These are phyloP conservation scores for Aspergillus terreus DNA, from an alignment of 2,329 filamentous ascomycete genomes.

Conservation along the genomic window DNA sequence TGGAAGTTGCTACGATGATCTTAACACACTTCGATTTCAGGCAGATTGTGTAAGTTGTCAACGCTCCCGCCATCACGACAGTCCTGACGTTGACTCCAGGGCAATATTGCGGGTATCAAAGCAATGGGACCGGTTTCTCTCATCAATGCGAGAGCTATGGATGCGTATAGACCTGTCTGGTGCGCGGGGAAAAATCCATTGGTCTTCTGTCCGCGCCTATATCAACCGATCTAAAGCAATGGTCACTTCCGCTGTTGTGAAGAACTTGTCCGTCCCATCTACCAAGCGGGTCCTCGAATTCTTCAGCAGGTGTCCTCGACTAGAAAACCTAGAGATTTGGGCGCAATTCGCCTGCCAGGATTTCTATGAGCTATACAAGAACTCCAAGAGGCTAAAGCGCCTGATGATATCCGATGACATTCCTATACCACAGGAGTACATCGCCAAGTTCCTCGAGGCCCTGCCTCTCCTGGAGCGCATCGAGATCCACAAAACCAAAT, in stretches of 20 bases:
- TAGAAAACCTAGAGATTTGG: slow-evolving; percentile 30
- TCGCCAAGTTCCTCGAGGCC: slow-evolving; percentile 22
- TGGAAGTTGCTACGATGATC: slow-evolving; percentile 52
- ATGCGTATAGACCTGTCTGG: slow-evolving; percentile 50
- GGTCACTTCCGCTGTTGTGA: slow-evolving; percentile 30
- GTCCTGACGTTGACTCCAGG: slow-evolving; percentile 21
- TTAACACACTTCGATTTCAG: slow-evolving; percentile 52
- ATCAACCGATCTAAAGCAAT: slow-evolving; percentile 32
- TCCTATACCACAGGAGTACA: slow-evolving; percentile 19
- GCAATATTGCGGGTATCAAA: slow-evolving; percentile 53
- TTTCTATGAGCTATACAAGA: slow-evolving; percentile 25
- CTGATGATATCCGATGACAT: slow-evolving; percentile 25
- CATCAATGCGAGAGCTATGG: slow-evolving; percentile 48
- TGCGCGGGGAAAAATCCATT: slow-evolving; percentile 41
- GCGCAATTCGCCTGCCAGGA: slow-evolving; percentile 14
- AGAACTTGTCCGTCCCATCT: slow-evolving; percentile 24
- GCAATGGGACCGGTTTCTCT: slow-evolving; percentile 52
- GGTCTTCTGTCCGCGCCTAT: slow-evolving; percentile 32
- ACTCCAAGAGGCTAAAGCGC: slow-evolving; percentile 22
- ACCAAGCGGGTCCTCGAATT: slow-evolving; percentile 25
- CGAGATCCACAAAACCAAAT: slow-evolving; percentile 20
- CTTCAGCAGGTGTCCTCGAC: slow-evolving; percentile 31
- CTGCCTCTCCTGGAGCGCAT: slow-evolving; percentile 28
- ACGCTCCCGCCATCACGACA: neutral
- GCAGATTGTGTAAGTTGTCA: slow-evolving; percentile 43